Percentiles rank a stretch among this genome's conserved stretches.
These are phyloP conservation scores for Fusarium succisae DNA, from an alignment of 2,329 filamentous ascomycete genomes.

Conservation along the genomic window DNA sequence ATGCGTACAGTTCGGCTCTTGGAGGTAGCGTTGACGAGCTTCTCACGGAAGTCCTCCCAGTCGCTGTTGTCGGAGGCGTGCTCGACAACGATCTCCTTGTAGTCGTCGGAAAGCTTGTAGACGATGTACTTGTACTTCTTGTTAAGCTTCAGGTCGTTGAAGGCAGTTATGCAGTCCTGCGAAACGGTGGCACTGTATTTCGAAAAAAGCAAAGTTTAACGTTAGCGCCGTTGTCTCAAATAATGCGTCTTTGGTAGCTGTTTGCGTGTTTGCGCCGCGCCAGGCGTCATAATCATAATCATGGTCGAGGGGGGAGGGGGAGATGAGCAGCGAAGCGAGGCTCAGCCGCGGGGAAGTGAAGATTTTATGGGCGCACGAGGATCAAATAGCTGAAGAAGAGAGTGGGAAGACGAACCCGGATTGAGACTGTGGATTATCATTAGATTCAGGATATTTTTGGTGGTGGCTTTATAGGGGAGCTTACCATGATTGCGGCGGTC, in stretches of 20 bases:
- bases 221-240: conserved; percentile 41
- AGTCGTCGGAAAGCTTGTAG: conserved; percentile 86
- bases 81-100: conserved; percentile 84
- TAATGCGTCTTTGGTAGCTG: conserved; percentile 1
- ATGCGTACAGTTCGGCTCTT: conserved; percentile 72
- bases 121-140: conserved; percentile 88
- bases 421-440: conserved; percentile 63
- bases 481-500: conserved; percentile 55
- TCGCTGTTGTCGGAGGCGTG: conserved; percentile 73
- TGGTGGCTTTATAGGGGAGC: conserved; percentile 35
- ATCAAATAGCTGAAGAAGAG: conserved; percentile 7
- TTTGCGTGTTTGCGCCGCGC: conserved; percentile 37
- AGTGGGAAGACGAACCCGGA: conserved; percentile 63
- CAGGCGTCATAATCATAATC: conserved; percentile 28
- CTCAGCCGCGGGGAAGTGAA: conserved; percentile 8
- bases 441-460: conserved; percentile 23
- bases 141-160: conserved; percentile 84
- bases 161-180: conserved; percentile 75
- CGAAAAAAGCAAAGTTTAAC: conserved; percentile 9
- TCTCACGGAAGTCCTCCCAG: conserved; percentile 79
- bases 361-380: conserved; percentile 19
- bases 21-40: conserved; percentile 76
- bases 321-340: conserved; percentile 15
- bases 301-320: conserved; percentile 28
- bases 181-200: conserved; percentile 72